Conservation (phyloP, 164 flowering plant species). For the Akebia trifoliata region DNA sequence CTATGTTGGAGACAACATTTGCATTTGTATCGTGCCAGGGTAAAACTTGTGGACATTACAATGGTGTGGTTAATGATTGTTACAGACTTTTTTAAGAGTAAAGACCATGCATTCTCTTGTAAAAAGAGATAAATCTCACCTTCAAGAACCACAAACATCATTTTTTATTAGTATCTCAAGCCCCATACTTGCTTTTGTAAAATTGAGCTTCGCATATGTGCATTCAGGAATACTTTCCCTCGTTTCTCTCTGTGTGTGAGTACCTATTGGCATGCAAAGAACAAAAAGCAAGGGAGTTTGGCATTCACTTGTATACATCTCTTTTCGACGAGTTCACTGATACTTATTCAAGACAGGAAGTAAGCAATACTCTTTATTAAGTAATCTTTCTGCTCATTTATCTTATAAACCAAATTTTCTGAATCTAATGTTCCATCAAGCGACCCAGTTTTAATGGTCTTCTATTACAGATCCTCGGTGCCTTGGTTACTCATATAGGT, state of each 20-base stretch:
- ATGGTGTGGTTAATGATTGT: not conserved
- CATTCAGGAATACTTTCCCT: slow-evolving; percentile 55
- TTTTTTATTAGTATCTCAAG: too few species aligned
- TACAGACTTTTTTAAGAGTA: not conserved
- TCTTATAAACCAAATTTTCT: not conserved
- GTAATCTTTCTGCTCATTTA: not conserved
- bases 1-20: not conserved
- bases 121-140: not conserved
- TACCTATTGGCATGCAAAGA: slow-evolving; percentile 72
- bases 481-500: slow-evolving; percentile 71
- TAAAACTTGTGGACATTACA: not conserved
- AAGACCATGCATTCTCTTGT: not conserved
- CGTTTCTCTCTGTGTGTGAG: slow-evolving; percentile 59
- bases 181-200: not conserved
- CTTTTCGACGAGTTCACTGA: slow-evolving; percentile 61
- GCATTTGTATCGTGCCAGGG: too few species aligned
- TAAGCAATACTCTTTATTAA: slow-evolving; percentile 21
- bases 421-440: not conserved
- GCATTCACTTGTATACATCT: slow-evolving; percentile 45
- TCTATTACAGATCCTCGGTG: slow-evolving; percentile 60
- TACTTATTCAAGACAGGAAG: slow-evolving; percentile 71
- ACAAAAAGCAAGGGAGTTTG: slow-evolving; percentile 55
- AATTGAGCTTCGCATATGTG: slow-evolving; percentile 5
- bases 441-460: not conserved
- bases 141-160: not conserved